phyloP scores from a whole-genome alignment of 2,329 filamentous ascomycete species.

The Aspergillus fijiensis region DNA sequence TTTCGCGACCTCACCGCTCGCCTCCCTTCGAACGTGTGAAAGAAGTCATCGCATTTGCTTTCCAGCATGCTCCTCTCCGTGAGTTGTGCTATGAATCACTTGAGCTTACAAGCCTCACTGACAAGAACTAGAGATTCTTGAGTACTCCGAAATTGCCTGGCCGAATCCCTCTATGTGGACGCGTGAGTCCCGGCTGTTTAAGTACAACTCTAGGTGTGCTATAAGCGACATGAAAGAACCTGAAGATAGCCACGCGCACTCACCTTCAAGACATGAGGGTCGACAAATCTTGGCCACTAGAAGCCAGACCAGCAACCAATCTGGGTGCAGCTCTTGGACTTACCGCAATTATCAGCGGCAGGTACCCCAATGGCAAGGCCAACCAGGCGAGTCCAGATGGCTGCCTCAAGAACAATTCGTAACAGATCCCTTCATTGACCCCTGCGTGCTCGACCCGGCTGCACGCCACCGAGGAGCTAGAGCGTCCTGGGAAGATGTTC shows the following conservation, averaged over 20 bases:
- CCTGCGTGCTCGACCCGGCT: conserved; percentile 31
- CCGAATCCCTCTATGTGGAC: conserved; percentile 72
- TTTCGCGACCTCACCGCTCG: conserved; percentile 51
- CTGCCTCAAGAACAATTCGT: conserved; percentile 29
- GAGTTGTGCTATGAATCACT: conserved; percentile 26
- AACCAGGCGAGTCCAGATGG: conserved; percentile 29
- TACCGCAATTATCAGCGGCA: conserved; percentile 34
- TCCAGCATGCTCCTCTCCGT: conserved; percentile 81
- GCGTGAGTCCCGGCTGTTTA: conserved; percentile 43
- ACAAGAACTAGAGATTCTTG: conserved; percentile 62
- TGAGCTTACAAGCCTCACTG: conserved; percentile 5
- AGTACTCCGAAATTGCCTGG: conserved; percentile 74
- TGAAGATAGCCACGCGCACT: conserved; percentile 62
- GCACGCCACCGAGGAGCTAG: conserved; percentile 32
- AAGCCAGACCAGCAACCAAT: conserved; percentile 23
- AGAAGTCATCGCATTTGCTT: conserved; percentile 75
- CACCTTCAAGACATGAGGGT: conserved; percentile 50
- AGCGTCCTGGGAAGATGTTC: conserved; percentile 46
- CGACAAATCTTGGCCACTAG: conserved; percentile 21
- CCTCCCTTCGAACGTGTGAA: conserved; percentile 65
- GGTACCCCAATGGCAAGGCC: conserved; percentile 25
- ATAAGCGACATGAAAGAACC: conserved; percentile 44
- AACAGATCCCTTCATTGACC: conserved; percentile 45
- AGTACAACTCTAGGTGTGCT: conserved; percentile 29
- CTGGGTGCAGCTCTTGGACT: conserved; percentile 28